Base-by-base conservation (phyloP, 805 yeast species). In the Ogataea neopini region DNA sequence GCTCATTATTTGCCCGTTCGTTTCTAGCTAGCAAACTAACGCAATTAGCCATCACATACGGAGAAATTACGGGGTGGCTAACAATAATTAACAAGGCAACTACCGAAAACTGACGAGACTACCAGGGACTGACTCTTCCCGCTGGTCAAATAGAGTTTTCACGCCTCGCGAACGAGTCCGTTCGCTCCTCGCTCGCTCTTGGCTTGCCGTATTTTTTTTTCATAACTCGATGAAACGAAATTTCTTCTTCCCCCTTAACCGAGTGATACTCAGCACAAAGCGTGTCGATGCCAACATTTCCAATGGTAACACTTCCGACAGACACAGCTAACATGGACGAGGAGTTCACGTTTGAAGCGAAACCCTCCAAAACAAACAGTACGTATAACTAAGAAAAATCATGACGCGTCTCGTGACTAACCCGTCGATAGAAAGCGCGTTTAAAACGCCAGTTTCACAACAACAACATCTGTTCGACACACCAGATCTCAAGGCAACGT, bases 401-500 rank as follows among this genome's bases (percentile, higher is more conserved):
- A 3, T 17, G 48, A 51, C 51, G 52, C 45, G 46, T 39, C 37
- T n/a, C 17, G 48, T 43, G 44, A 46, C 50, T 11, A 23, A 40
- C 23, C 23, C 3, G 3, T 19, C 18, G 25, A 11, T 29, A 45
- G 45, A 22, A 13, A 23, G 30, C 40, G 39, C 26, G 32, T 38
- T 47, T 7, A 28, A 35, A 40, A 56, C 59, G 9, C 58, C 59
- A 11, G 19, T 33, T 26, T 23, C 40, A 17, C 20, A 18, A 11
- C 42, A 25, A 18, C 3, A 17, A 14, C 25, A 26, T 26, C 25
- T 39, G 17, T 51, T 47, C 29, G 42, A 44, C 40, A 57, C 63
- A 8, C 64, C 64, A 3, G 47, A 45, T n/a, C 48, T 56, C 6
- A 51, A 51, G 40, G 49, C 58, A 2, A 63, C 68, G 8, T 62